These are phyloP conservation scores for Petunia hybrid DNA, from an alignment of 305 asterid species.

Conservation along the genomic window DNA sequence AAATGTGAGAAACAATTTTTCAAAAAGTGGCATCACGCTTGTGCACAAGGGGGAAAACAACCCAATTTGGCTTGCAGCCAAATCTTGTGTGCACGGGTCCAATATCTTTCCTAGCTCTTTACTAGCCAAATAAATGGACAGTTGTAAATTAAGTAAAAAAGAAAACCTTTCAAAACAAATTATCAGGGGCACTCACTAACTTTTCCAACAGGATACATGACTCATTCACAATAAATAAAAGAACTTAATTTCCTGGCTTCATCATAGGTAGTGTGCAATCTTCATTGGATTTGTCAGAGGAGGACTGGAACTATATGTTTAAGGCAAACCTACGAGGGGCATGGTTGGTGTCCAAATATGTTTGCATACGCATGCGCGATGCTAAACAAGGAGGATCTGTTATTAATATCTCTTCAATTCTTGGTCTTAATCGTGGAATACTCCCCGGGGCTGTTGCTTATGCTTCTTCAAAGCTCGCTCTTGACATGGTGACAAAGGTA, in stretches of 20 bases:
- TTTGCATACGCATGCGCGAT: constrained; percentile 49
- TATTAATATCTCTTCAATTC: constrained; percentile 57
- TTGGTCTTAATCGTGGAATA: constrained; percentile 51
- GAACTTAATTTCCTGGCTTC: constrained; percentile 32
- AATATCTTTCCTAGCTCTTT: too few species aligned
- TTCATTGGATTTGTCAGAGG: constrained; percentile 33
- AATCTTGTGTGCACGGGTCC: too few species aligned
- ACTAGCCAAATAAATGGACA: too few species aligned
- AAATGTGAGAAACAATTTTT: too few species aligned
- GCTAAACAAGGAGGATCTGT: constrained; percentile 56
- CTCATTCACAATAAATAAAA: background rate
- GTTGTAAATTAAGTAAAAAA: too few species aligned
- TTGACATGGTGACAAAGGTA: constrained; percentile 57
- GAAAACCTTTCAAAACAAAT: too few species aligned
- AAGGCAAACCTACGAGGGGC: constrained; percentile 52
- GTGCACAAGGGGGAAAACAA: too few species aligned
- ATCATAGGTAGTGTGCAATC: constrained; percentile 4
- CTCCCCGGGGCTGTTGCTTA: constrained; percentile 51
- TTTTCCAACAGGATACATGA: too few species aligned
- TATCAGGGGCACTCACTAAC: too few species aligned
- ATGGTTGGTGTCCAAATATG: constrained; percentile 58
- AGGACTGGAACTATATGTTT: constrained; percentile 48
- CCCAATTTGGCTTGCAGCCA: too few species aligned
- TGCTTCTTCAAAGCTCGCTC: constrained; percentile 52
- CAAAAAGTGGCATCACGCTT: too few species aligned